Percentiles rank a stretch among this genome's conserved stretches.
Conservation (phyloP, 2,329 filamentous ascomycete species). For the Fusarium proliferatum region DNA sequence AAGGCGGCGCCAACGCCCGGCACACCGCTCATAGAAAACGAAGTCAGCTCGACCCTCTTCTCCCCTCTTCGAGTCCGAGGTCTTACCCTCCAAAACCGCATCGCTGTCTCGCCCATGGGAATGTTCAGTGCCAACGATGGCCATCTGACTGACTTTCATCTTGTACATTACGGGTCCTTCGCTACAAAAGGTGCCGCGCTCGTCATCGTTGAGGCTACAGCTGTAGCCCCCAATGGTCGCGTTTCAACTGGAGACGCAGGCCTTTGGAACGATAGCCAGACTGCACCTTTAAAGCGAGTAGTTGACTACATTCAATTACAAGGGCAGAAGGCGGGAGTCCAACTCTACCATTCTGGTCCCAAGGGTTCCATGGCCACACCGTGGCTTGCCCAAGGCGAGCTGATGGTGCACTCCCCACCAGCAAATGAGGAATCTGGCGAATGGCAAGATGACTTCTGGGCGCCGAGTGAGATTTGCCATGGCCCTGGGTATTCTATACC, state of each 20-base stretch:
- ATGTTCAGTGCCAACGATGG: not conserved
- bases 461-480: not conserved
- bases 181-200: not conserved
- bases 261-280: not conserved
- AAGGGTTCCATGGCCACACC: not conserved
- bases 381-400: not conserved
- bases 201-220: not conserved
- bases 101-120: not conserved
- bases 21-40: fast-evolving
- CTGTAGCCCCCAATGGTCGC: not conserved
- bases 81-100: not conserved
- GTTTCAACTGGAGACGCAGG: not conserved
- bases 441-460: not conserved
- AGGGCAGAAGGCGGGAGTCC: not conserved
- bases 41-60: not conserved
- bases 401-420: not conserved
- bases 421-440: not conserved
- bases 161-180: not conserved
- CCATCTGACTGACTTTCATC: not conserved
- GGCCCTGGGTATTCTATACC: not conserved
- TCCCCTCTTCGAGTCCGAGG: not conserved
- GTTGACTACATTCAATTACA: not conserved
- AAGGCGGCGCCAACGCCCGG: fast-evolving
- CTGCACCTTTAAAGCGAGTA: not conserved
- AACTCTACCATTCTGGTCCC: not conserved